Evolutionary conservation across 73 alveolate genomes (phyloP).

Genomic region (Diophrys appendiculata): DNA sequence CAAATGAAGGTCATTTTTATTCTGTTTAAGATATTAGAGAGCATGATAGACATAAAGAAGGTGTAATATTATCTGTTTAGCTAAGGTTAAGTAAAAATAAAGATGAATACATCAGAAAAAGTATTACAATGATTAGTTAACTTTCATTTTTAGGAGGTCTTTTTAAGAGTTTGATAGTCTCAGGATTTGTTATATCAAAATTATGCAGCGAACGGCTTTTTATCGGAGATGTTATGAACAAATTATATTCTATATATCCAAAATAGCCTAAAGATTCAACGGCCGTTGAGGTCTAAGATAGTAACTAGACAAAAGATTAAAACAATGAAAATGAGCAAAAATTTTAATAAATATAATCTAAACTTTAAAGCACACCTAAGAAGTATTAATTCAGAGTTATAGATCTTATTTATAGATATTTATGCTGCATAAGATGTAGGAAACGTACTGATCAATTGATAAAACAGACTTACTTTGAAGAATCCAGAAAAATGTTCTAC

Average conservation of each 20-base stretch:
- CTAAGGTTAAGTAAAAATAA: neutral
- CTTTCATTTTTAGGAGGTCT: neutral
- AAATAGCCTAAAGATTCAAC: too few relatives aligned
- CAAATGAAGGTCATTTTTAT: neutral
- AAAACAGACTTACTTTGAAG: neutral
- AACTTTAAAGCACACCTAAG: neutral
- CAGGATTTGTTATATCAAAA: neutral
- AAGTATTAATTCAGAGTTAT: too few relatives aligned
- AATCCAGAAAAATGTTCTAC: neutral
- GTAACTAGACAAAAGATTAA: too few relatives aligned
- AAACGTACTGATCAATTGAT: neutral
- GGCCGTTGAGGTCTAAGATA: too few relatives aligned
- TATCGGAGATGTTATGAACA: neutral
- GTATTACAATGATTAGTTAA: neutral
- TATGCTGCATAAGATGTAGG: neutral
- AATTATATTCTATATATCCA: neutral
- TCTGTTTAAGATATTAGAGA: neutral
- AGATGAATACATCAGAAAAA: neutral
- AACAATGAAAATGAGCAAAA: too few relatives aligned
- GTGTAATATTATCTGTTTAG: neutral
- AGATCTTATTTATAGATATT: neutral
- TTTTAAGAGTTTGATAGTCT: neutral
- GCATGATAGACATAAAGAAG: neutral
- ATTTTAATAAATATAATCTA: too few relatives aligned
- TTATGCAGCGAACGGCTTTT: neutral